Evolutionary conservation across 352 stramenopile genomes (phyloP), one percentile per base, ranked within the genome.

Genomic region (Phytophthora sansomeana): DNA sequence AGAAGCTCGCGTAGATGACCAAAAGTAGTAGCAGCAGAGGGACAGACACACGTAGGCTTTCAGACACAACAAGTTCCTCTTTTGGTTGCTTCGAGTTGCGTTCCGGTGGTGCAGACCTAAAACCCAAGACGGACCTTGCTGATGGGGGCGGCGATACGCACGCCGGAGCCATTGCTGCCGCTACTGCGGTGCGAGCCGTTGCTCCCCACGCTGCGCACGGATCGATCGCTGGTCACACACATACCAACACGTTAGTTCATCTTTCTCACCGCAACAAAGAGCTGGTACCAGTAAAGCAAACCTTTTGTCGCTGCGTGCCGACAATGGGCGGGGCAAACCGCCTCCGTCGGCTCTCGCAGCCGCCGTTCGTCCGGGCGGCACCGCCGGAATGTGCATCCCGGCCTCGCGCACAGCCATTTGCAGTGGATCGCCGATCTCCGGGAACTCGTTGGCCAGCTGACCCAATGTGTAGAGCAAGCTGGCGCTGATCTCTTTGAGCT

Each of bases 381-480:
- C 83, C 4, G 76, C 54, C 5, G 90, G 90, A 58, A 97, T 87
- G 58, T 85, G 78, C 52, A 98, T 79, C 14, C 91, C 88, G 21
- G 79, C 80, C 7, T 85, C 86, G 29, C 87, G 77, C 39, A 98
- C 81, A 8, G 82, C 78, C 17, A 67, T 69, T 6, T 83, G 77
- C 21, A 98, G 69, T 16, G 75, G 44, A 50, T 98, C 92, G 48
- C 86, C 83, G 53, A 98, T 92, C 75, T 98, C 94, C 5, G 94
- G 91, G 66, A 98, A 98, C 77, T 98, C 93, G 51, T 96, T 89
- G 17, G 87, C 87, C 33, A 98, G 86, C 63, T 98, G 93, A 6
- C 92, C 85, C 6, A 98, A 74, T 29, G 94, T 97, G 78, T 97
- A 96, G 7, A 98, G 77, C 46, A 98, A 81, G 62, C 77, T 90